Base-by-base conservation (phyloP, 352 stramenopile genomes). In the Pythium rishiriense region DNA sequence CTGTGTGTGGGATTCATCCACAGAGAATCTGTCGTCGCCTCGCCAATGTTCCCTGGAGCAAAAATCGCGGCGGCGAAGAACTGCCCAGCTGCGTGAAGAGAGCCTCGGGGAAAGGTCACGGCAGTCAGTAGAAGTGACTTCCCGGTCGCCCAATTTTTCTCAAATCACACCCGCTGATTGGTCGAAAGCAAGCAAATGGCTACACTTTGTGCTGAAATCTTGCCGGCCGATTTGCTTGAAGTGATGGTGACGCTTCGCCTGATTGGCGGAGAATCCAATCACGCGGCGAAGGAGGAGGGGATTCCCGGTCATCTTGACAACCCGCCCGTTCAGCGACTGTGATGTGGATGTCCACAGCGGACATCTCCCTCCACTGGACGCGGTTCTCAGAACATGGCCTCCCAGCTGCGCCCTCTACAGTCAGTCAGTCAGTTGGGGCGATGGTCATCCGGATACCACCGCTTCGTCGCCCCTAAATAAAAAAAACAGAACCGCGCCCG, bases 51-150 rank as follows among this genome's bases (percentile, higher is more conserved):
- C 37, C n/a, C 37, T n/a, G 37, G 37, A 19, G 37, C 9, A 53
- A 21, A 39, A 28, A 46, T 37, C 29, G 24, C 31, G 37, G 1
- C 37, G 37, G 7, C 37, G 37, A 43, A 43, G 37, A 43, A 43
- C 37, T 29, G 41, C 37, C 39, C 63, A 64, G 51, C 47, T 69
- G 50, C 45, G 35, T 52, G 54, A 61, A 61, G 29, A 37, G 50
- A 47, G 41, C 21, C 22, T 50, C 21, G 39, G 53, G 53, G 42
- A 61, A 61, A 61, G 54, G 54, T 61, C 54, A 22, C 42, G 37
- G 29, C 54, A 61, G 54, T 61, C 54, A 61, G 54, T 61, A 52
- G 41, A 66, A 66, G 17, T 62, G 62, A 43, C 48, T 55, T 26
- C 48, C 50, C 12, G 50, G 57, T 60, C 28, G 48, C 37, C 50